Evolutionary conservation across 768 basidiomycete genomes (phyloP).

Genomic region (Tylopilus subfusipes): DNA sequence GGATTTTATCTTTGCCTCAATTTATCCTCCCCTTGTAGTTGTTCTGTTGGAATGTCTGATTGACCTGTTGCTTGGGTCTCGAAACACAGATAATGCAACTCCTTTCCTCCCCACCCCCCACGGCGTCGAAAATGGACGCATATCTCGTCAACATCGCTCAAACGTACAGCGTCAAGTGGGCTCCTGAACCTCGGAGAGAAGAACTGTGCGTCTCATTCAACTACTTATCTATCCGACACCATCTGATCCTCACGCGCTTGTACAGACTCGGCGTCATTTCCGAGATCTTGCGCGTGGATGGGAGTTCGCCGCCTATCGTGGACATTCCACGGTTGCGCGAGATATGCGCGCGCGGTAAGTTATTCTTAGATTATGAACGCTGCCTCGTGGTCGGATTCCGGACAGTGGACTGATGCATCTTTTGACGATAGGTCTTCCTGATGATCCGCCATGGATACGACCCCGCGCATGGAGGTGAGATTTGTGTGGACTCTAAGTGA

Average conservation of each 20-base stretch:
- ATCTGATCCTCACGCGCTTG: not conserved
- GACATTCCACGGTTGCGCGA: slow-evolving; percentile 54
- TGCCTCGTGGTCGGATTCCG: not conserved
- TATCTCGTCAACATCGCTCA: slow-evolving; percentile 54
- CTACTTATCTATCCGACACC: not conserved
- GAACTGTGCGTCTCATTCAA: slow-evolving; percentile 47
- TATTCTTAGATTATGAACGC: not conserved
- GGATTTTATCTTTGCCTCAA: slow-evolving; percentile 1
- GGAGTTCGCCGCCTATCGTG: slow-evolving; percentile 44
- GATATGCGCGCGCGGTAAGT: slow-evolving; percentile 60
- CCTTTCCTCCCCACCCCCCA: slow-evolving; percentile 50
- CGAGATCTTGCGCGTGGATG: slow-evolving; percentile 50
- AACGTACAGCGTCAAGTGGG: slow-evolving; percentile 55
- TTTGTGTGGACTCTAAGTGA: not conserved
- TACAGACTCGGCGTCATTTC: slow-evolving; percentile 53
- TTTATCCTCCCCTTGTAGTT: not conserved
- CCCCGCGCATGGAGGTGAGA: slow-evolving; percentile 76
- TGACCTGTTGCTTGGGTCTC: not conserved
- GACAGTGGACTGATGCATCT: not conserved
- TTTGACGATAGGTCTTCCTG: slow-evolving; percentile 57
- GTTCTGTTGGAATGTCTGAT: not conserved
- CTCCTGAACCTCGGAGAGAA: slow-evolving; percentile 55
- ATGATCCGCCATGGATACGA: slow-evolving; percentile 71
- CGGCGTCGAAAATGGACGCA: slow-evolving; percentile 52
- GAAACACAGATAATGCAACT: slow-evolving; percentile 47